Evolutionary conservation across 208 protist species (phyloP), one percentile per base, ranked within the genome.

Genomic region (Wallacemonas collosoma): DNA sequence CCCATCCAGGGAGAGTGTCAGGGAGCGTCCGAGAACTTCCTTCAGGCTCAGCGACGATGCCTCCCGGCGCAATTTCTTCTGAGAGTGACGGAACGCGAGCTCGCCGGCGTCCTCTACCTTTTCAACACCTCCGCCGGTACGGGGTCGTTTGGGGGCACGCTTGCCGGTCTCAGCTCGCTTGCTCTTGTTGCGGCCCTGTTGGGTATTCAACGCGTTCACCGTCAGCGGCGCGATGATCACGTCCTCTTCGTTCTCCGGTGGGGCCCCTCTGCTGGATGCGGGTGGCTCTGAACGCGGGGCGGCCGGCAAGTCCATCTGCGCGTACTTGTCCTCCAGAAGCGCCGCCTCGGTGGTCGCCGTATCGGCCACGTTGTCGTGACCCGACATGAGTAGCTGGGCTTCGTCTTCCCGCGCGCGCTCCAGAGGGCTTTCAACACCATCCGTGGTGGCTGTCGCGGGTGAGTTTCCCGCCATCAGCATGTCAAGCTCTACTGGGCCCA

Each of bases 1-100:
- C 14, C 41, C 39, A 41, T 56, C 39, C 11, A 62, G 5, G 17
- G 70, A 8, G 58, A 68, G 41, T 40, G 50, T 43, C 2, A 61
- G 53, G 11, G 79, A 80, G 40, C 80, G 76, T 47, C 55, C 70
- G 38, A 95, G 79, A 47, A 93, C 64, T 38, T 95, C 86, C 44
- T 84, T 83, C 71, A 95, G 86, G 57, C 71, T 91, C 5, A 95
- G 51, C 40, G 75, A 73, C 65, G 79, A 77, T 6, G 82, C 88
- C 63, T 93, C 88, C 47, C 87, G 86, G 3, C 88, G 81, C n/a
- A 95, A 78, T 1, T 75, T 69, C 36, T 82, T 79, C 73, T 95
- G 88, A 1, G 86, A 93, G 51, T 79, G 84, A 40, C 81, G 77
- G 73, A 93, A 95, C 9, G 83, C 81, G 1, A 64, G 65, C 17